phyloP scores from a whole-genome alignment of 768 basidiomycete genomes.

The Tulasnella sp. region DNA sequence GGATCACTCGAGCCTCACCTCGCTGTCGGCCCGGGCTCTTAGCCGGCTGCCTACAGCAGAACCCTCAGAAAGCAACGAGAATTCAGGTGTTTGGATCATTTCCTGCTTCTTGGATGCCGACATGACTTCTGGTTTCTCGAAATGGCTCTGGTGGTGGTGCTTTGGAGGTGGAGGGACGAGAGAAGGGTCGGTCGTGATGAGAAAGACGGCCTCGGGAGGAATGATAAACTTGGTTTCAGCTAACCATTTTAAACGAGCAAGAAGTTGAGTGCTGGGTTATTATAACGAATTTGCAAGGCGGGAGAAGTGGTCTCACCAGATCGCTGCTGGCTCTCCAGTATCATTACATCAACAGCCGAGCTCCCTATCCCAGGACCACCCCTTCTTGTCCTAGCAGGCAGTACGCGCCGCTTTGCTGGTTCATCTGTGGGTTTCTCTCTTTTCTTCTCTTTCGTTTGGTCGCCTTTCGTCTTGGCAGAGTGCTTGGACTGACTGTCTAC shows the following conservation, averaged over 20 bases:
- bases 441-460: background rate
- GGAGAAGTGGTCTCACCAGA: conserved; percentile 48
- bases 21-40: conserved; percentile 50
- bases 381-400: conserved; percentile 69
- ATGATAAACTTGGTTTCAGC: conserved; percentile 64
- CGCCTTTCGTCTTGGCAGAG: background rate
- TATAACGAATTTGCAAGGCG: background rate
- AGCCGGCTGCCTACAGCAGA: conserved; percentile 54
- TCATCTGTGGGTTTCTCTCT: conserved; percentile 15
- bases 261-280: background rate
- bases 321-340: conserved; percentile 59
- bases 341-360: conserved; percentile 69
- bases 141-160: conserved; percentile 50
- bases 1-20: conserved; percentile 38
- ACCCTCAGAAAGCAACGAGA: conserved; percentile 35
- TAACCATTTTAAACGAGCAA: conserved; percentile 24
- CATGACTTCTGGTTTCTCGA: conserved; percentile 65
- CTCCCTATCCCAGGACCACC: conserved; percentile 71
- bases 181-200: conserved; percentile 60
- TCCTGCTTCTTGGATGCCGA: conserved; percentile 55
- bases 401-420: conserved; percentile 44
- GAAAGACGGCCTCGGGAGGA: conserved; percentile 48
- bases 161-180: conserved; percentile 35
- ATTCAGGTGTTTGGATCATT: conserved; percentile 70
- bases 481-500: background rate